Conservation (phyloP, 306 rosid species). For the Vicia faba region DNA sequence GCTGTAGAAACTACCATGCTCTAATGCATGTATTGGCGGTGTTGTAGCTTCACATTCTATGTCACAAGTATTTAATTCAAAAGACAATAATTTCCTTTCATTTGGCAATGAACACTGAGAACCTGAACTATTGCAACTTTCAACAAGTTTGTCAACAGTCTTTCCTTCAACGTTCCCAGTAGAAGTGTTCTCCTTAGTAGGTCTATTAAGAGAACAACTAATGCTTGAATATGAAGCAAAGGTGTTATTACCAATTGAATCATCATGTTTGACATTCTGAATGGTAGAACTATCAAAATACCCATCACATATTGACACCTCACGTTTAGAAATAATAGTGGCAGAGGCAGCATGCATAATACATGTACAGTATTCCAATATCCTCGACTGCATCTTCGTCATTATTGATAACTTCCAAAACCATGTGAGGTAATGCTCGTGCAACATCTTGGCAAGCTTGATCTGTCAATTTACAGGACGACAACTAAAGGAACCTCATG, state of each 20-base stretch:
- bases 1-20: slow-evolving; percentile 40
- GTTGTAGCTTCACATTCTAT: slow-evolving; percentile 41
- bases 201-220: slow-evolving; percentile 46
- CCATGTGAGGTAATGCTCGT: slow-evolving; percentile 61
- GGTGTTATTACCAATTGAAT: slow-evolving; percentile 43
- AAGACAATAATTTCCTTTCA: slow-evolving; percentile 46
- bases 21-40: slow-evolving; percentile 45
- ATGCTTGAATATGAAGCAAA: slow-evolving; percentile 48
- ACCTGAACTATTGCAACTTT: slow-evolving; percentile 39
- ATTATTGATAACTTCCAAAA: slow-evolving; percentile 64
- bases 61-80: slow-evolving; percentile 41
- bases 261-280: slow-evolving; percentile 43
- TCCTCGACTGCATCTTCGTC: slow-evolving; percentile 25
- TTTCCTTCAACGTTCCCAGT: slow-evolving; percentile 46
- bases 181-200: slow-evolving; percentile 40
- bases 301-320: slow-evolving; percentile 38
- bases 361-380: slow-evolving; percentile 43
- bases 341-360: slow-evolving; percentile 48
- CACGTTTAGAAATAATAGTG: slow-evolving; percentile 49
- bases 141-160: slow-evolving; percentile 40
- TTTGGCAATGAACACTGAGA: slow-evolving; percentile 42
- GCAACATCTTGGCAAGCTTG: slow-evolving; percentile 76
- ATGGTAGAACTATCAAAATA: slow-evolving; percentile 44
- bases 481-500: slow-evolving; percentile 96
- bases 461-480: slow-evolving; percentile 60